Percentiles rank a stretch among this genome's conserved stretches.
phyloP scores from a whole-genome alignment of 257 asterid species.

The Solanum clarkiae region DNA sequence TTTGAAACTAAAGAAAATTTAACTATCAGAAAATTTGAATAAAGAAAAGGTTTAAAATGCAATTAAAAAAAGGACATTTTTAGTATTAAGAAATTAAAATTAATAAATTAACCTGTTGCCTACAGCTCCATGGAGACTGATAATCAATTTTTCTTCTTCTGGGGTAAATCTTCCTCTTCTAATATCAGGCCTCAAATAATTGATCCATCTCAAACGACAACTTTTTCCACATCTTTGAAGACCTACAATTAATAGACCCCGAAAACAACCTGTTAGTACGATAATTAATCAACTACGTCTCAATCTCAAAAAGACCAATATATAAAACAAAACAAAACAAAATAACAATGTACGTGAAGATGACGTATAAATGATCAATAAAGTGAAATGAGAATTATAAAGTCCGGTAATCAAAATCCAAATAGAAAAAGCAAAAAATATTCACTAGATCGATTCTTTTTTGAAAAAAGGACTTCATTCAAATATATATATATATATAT shows the following conservation, averaged over 20 bases:
- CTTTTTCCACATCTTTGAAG: constrained; percentile 95
- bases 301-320: background rate
- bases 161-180: constrained; percentile 86
- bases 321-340: background rate
- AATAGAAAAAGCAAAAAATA: background rate
- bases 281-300: background rate
- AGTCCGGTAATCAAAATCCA: background rate
- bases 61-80: background rate
- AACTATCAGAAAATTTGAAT: background rate
- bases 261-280: background rate
- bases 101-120: constrained; percentile 74
- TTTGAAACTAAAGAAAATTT: background rate
- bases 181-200: constrained; percentile 88
- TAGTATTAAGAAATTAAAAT: background rate
- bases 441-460: background rate
- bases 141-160: constrained; percentile 76
- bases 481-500: too few species aligned
- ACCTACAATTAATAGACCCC: constrained; percentile 19
- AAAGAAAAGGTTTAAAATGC: background rate
- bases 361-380: background rate
- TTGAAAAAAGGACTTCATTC: background rate
- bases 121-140: constrained; percentile 82
- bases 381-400: background rate
- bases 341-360: background rate
- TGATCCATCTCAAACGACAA: constrained; percentile 88